These are phyloP conservation scores for Claviceps sp. DNA, from an alignment of 2,329 filamentous ascomycete genomes.

Conservation along the genomic window DNA sequence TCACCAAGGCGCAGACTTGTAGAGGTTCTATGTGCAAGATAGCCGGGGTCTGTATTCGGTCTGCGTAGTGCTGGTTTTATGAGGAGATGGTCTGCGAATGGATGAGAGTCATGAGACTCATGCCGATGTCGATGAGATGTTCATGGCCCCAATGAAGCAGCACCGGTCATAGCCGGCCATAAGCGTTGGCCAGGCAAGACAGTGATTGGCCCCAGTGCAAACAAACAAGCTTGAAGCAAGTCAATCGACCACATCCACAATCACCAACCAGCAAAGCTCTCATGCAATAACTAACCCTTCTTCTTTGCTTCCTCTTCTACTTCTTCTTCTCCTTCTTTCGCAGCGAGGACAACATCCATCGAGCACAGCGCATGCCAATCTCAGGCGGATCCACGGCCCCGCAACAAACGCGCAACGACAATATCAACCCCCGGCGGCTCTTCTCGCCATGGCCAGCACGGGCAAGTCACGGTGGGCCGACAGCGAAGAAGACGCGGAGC, in stretches of 20 bases:
- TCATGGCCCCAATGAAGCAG: neutral
- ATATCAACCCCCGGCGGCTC: neutral
- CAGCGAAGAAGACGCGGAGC: slow-evolving; percentile 65
- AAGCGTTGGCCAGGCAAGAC: neutral
- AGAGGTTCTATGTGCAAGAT: too few relatives aligned
- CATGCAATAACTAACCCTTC: neutral
- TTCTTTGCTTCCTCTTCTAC: neutral
- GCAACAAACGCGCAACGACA: neutral
- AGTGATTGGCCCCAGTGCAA: neutral
- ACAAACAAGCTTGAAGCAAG: neutral
- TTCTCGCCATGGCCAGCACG: slow-evolving; percentile 40
- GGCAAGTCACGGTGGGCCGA: slow-evolving; percentile 77
- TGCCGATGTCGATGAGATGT: neutral
- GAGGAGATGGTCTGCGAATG: neutral
- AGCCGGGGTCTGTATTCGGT: too few relatives aligned
- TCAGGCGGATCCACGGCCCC: neutral
- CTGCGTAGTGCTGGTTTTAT: neutral
- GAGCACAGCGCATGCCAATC: neutral
- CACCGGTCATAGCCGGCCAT: neutral
- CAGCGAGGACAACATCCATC: neutral
- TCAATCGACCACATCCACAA: neutral
- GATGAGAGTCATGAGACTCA: neutral
- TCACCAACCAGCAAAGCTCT: neutral
- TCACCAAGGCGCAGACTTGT: neutral
- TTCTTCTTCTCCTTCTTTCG: too few relatives aligned